A percentile compares a stretch with the other conserved stretches of the same genome.
phyloP scores from a whole-genome alignment of 2,329 filamentous ascomycete species.

The Tolypocladium ovalisporum region DNA sequence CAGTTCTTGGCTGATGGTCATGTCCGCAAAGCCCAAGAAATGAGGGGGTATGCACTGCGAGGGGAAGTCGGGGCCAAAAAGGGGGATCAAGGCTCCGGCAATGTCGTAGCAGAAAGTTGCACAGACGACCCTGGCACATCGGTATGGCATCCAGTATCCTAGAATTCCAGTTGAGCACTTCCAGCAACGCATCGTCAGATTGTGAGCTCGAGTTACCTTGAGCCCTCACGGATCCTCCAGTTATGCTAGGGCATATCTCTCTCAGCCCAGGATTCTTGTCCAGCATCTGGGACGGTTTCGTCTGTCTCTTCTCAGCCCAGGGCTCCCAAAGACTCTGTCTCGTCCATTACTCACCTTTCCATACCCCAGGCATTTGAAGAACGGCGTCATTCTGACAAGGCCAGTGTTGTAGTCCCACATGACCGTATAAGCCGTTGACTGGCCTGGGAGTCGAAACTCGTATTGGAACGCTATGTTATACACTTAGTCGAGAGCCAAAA shows the following conservation, averaged over 20 bases:
- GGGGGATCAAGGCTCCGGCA: slow-evolving; percentile 72
- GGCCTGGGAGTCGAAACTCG: slow-evolving; percentile 60
- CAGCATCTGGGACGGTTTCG: slow-evolving; percentile 75
- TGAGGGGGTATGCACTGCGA: slow-evolving; percentile 54
- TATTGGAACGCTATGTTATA: slow-evolving; percentile 63
- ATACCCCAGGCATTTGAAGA: slow-evolving; percentile 86
- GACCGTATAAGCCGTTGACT: slow-evolving; percentile 58
- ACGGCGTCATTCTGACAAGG: slow-evolving; percentile 83
- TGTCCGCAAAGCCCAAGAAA: slow-evolving; percentile 52
- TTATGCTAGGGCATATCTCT: slow-evolving; percentile 90
- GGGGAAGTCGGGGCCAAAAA: slow-evolving; percentile 81
- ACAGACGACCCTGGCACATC: slow-evolving; percentile 76
- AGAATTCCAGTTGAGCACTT: background rate
- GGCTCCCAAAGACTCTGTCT: background rate
- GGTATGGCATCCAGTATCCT: slow-evolving; percentile 97
- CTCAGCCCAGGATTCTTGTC: slow-evolving; percentile 69
- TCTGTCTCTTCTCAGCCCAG: slow-evolving; percentile 40
- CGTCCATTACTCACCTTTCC: slow-evolving; percentile 55
- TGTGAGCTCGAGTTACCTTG: slow-evolving; percentile 52
- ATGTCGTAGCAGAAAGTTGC: slow-evolving; percentile 83
- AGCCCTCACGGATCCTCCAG: slow-evolving; percentile 77
- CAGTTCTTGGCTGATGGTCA: slow-evolving; percentile 51
- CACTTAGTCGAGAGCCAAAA: background rate
- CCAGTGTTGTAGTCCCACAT: slow-evolving; percentile 98
- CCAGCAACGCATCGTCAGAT: background rate